Conservation (phyloP, 148 eudicot genomes). For the Cornus kousa region DNA sequence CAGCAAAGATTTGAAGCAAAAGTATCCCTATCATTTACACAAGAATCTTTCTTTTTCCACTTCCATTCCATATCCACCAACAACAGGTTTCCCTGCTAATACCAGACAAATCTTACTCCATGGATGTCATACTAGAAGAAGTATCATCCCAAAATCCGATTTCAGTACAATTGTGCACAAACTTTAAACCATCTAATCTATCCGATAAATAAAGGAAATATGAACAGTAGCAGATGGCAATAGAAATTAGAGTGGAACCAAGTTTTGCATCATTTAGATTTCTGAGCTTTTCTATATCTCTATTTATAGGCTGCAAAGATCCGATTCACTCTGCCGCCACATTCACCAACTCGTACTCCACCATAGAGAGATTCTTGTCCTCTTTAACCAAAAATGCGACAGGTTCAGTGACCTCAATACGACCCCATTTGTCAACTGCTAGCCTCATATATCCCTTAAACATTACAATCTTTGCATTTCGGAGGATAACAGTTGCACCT, state of each 20-base stretch:
- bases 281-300: neutral
- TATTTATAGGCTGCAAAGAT: neutral
- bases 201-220: neutral
- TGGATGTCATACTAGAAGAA: neutral
- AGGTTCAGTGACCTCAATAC: slow-evolving; percentile 41
- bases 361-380: slow-evolving; percentile 39
- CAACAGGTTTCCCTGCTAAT: neutral
- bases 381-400: slow-evolving; percentile 37
- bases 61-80: slow-evolving; percentile 9
- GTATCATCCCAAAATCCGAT: neutral
- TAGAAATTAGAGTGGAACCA: neutral
- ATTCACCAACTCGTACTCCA: slow-evolving; percentile 47
- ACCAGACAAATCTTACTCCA: neutral
- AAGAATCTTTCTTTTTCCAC: neutral
- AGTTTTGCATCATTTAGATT: neutral
- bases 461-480: slow-evolving; percentile 45
- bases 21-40: slow-evolving; percentile 1
- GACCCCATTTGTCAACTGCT: slow-evolving; percentile 50
- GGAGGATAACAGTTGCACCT: slow-evolving; percentile 30
- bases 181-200: neutral
- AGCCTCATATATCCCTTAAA: slow-evolving; percentile 49
- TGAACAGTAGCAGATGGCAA: neutral
- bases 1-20: neutral
- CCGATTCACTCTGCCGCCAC: slow-evolving; percentile 20
- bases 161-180: neutral